Percentiles rank a stretch among this genome's conserved stretches.
phyloP scores from a whole-genome alignment of 1,139 yeast genomes.

The Geotrichum reessii region DNA sequence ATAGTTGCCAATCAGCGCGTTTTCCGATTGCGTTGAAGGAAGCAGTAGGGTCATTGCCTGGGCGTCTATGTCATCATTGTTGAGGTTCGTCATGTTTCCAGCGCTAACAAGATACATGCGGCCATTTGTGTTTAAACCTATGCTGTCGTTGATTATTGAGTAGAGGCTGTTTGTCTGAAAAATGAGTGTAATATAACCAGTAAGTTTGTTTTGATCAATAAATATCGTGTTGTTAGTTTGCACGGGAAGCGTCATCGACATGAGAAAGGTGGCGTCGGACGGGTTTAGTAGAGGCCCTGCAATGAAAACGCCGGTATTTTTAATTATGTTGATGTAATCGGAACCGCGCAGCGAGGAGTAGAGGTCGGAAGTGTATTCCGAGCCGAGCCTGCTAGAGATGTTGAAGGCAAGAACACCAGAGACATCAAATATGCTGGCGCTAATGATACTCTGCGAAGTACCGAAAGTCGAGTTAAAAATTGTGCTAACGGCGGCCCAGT shows the following conservation, averaged over 20 bases:
- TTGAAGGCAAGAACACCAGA: slow-evolving; percentile 38
- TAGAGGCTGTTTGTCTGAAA: slow-evolving; percentile 53
- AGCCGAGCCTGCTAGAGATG: slow-evolving; percentile 31
- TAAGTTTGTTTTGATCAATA: slow-evolving; percentile 50
- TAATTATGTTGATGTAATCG: neutral
- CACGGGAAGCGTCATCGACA: slow-evolving; percentile 65
- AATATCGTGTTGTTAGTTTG: slow-evolving; percentile 68
- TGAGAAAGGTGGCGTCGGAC: slow-evolving; percentile 32
- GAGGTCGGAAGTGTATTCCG: neutral
- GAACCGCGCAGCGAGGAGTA: neutral
- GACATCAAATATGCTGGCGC: slow-evolving; percentile 63
- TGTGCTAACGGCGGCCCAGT: slow-evolving; percentile 42
- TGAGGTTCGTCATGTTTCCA: neutral
- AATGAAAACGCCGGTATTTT: slow-evolving; percentile 24
- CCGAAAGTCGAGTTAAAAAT: slow-evolving; percentile 49
- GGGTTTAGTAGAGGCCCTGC: slow-evolving; percentile 15
- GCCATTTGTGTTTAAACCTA: slow-evolving; percentile 41
- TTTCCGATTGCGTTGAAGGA: neutral
- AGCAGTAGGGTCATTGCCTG: slow-evolving; percentile 1
- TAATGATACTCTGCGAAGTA: slow-evolving; percentile 44
- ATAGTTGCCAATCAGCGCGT: neutral
- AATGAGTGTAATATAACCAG: slow-evolving; percentile 68
- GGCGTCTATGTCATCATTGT: neutral
- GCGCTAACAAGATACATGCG: slow-evolving; percentile 38
- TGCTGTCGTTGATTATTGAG: slow-evolving; percentile 46